Conservation (phyloP, 2,329 filamentous ascomycete species). For the Aspergillus fructus region DNA sequence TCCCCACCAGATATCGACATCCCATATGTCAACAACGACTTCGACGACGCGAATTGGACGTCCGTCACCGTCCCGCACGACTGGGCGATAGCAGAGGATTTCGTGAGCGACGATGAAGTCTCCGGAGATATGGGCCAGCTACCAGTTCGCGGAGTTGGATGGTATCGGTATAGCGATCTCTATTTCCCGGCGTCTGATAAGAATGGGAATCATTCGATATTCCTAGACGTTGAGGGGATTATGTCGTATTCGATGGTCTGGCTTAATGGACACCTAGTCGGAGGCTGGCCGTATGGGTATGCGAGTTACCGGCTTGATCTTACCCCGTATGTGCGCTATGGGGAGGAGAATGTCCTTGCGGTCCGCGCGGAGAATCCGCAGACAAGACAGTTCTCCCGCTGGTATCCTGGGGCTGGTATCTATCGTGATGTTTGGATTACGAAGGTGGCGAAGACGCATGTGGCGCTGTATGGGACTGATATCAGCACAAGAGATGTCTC, state of each 20-base stretch:
- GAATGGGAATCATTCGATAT: not conserved
- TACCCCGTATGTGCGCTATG: not conserved
- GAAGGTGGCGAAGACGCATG: not conserved
- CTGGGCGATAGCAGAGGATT: slow-evolving; percentile 4
- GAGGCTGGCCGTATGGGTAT: slow-evolving; percentile 8
- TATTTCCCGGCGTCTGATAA: not conserved
- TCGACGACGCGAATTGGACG: slow-evolving; percentile 2
- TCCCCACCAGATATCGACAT: not conserved
- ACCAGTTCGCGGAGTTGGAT: slow-evolving; percentile 3
- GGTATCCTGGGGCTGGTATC: slow-evolving; percentile 7
- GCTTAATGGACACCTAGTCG: slow-evolving; percentile 4
- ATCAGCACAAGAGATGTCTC: not conserved
- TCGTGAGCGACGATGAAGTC: not conserved
- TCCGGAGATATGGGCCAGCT: not conserved
- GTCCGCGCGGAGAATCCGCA: slow-evolving; percentile 5
- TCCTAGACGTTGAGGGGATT: slow-evolving; percentile 1
- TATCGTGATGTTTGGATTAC: slow-evolving; percentile 11
- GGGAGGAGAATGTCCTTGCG: slow-evolving; percentile 1
- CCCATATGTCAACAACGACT: not conserved
- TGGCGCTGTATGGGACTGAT: slow-evolving; percentile 1
- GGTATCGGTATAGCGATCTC: slow-evolving; percentile 1
- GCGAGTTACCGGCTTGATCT: slow-evolving; percentile 3
- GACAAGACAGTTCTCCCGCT: not conserved
- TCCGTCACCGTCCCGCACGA: not conserved
- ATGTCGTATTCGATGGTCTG: slow-evolving; percentile 10